phyloP scores from a whole-genome alignment of 1,139 yeast species.

The Candida anutae region DNA sequence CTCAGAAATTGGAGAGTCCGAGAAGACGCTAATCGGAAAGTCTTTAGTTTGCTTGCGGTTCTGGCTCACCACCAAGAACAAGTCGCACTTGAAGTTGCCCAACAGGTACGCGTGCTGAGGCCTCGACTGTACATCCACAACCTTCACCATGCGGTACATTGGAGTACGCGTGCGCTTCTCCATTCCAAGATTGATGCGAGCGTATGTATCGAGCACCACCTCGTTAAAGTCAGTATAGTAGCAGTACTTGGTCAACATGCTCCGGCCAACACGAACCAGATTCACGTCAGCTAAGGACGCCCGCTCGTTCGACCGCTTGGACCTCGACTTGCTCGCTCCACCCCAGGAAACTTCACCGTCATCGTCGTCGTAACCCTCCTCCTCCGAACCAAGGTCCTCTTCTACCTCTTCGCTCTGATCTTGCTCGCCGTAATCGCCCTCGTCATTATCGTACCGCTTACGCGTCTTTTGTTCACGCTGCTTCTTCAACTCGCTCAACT shows the following conservation, averaged over 20 bases:
- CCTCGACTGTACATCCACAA: slow-evolving; percentile 50
- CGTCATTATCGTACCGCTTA: slow-evolving; percentile 20
- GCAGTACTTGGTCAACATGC: slow-evolving; percentile 64
- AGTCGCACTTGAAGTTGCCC: slow-evolving; percentile 48
- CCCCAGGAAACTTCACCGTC: slow-evolving; percentile 48
- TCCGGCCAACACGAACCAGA: slow-evolving; percentile 67
- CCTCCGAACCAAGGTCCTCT: slow-evolving; percentile 40
- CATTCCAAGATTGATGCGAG: slow-evolving; percentile 72
- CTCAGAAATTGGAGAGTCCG: slow-evolving; percentile 61
- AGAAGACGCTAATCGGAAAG: slow-evolving; percentile 68
- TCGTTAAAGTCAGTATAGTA: slow-evolving; percentile 77
- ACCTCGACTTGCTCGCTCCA: slow-evolving; percentile 22
- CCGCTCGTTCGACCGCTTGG: slow-evolving; percentile 20
- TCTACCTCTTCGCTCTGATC: slow-evolving; percentile 37
- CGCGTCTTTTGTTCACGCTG: slow-evolving; percentile 66
- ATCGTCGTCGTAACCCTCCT: slow-evolving; percentile 23
- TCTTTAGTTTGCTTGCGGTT: slow-evolving; percentile 61
- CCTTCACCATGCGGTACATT: slow-evolving; percentile 79
- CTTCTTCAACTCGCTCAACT: slow-evolving; percentile 75
- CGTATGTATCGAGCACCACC: slow-evolving; percentile 64
- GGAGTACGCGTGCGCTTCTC: slow-evolving; percentile 55
- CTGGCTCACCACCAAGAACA: slow-evolving; percentile 58
- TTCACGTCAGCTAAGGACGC: slow-evolving; percentile 56
- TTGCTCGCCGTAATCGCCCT: slow-evolving; percentile 20
- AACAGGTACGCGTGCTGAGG: slow-evolving; percentile 53